phyloP scores from a whole-genome alignment of 2,329 filamentous ascomycete species.

The Trichoderma asperellum region DNA sequence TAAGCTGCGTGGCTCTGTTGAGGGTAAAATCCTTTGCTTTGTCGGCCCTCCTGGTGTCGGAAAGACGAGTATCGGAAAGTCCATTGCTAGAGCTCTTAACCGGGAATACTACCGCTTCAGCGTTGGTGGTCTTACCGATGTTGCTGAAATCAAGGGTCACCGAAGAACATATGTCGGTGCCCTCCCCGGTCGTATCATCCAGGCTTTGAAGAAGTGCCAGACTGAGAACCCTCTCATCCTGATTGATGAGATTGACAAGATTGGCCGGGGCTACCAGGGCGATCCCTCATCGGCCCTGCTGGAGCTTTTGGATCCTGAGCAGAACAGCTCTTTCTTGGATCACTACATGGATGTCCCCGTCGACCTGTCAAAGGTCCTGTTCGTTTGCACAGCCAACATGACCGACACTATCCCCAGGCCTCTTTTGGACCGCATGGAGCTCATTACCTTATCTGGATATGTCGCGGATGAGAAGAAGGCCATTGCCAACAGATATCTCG shows the following conservation, averaged over 20 bases:
- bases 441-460: conserved; percentile 94
- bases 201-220: conserved; percentile 97
- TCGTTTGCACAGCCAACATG: conserved; percentile 99
- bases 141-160: conserved; percentile 98
- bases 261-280: conserved; percentile 93
- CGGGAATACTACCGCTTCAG: conserved; percentile 98
- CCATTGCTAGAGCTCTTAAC: conserved; percentile 91
- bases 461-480: conserved; percentile 99
- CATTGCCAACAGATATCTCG: conserved; percentile 90
- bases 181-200: conserved; percentile 92
- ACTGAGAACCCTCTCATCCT: conserved; percentile 96
- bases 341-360: conserved; percentile 99
- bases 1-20: conserved; percentile 93
- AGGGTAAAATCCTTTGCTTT: conserved; percentile 97
- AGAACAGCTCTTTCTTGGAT: conserved; percentile 95
- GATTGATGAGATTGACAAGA: conserved; percentile 98
- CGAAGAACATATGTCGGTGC: conserved; percentile 95
- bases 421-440: conserved; percentile 94
- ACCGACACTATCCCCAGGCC: conserved; percentile 96
- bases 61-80: conserved; percentile 99
- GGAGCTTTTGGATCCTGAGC: conserved; percentile 92
- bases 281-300: conserved; percentile 93
- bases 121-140: conserved; percentile 93
- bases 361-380: conserved; percentile 94
- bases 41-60: conserved; percentile 96